Evolutionary conservation across 805 yeast species (phyloP), one percentile per base, ranked within the genome.

Genomic region (Schwanniomyces occidentalis): DNA sequence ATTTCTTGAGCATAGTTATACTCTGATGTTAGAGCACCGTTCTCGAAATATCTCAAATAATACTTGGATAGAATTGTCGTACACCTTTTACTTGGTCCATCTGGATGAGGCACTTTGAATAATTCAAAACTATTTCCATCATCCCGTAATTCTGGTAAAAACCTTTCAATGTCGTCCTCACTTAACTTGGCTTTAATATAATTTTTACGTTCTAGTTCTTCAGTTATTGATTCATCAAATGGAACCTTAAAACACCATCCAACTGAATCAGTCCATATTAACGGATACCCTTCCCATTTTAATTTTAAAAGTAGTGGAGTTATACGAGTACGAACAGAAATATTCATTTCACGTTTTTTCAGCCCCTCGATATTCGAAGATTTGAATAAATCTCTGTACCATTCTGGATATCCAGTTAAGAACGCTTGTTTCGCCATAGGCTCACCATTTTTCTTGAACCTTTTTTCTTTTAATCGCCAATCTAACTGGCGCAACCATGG

Each of bases 401-500:
- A 93, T 45, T 83, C 83, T 0, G 99, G 99, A 49, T 73, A 87
- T 0, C 96, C 98, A 0, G 95, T 95, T 30, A 87, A 53, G 48
- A 77, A 88, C 1, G 73, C 71, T 56, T 87, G 95, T 16, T 75
- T 78, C 35, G 86, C 85, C 16, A 65, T 72, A 1, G 87, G 85
- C 3, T 61, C 63, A 2, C 93, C 95, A 24, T 75, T 69, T 52
- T 87, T 87, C 9, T 82, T 85, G 26, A 78, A 44, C 34, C 78
- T 72, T 0, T 73, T 55, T 1, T 85, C 82, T 20, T 68, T 69
- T 2, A 82, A 63, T 0, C 79, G 74, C 99, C 99, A 93, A 56
- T 93, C 88, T 38, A 93, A 65, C 57, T 95, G 99, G 2, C 72
- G 68, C 24, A 90, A 65, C 99, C 99, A 95, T 0, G 95, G 95